phyloP scores from a whole-genome alignment of 2,329 filamentous ascomycete species.

The Trichoderma cornu-damae region DNA sequence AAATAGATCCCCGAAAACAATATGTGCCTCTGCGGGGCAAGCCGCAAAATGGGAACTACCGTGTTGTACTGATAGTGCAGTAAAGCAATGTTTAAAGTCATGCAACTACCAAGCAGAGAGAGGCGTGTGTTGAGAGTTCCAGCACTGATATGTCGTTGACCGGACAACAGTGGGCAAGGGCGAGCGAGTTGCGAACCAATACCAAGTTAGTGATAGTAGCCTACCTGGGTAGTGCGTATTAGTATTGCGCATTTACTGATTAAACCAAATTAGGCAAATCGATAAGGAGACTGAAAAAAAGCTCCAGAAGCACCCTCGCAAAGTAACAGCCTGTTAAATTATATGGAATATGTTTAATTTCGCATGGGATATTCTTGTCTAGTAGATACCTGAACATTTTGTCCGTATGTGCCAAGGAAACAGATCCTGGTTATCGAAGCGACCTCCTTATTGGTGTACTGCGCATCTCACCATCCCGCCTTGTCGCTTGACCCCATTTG shows the following conservation, averaged over 20 bases:
- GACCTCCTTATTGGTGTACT: neutral
- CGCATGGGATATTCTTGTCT: neutral
- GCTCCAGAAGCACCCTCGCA: neutral
- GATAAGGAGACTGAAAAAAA: neutral
- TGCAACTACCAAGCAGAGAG: neutral
- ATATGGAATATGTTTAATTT: neutral
- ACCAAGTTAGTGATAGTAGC: neutral
- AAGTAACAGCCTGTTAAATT: neutral
- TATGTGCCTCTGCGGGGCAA: neutral
- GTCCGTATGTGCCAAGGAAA: too few species aligned
- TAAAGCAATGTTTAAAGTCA: neutral
- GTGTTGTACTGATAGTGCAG: neutral
- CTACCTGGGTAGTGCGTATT: too few species aligned
- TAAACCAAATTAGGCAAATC: neutral
- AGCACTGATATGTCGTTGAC: neutral
- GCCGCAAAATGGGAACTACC: neutral
- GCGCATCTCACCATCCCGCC: neutral
- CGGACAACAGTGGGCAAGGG: neutral
- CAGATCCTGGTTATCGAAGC: neutral
- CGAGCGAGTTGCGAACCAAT: neutral
- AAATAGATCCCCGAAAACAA: neutral
- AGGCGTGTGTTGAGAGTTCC: neutral
- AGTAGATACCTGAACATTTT: too few species aligned
- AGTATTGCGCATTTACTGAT: neutral
- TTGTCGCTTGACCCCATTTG: conserved; percentile 1